phyloP scores from a whole-genome alignment of 1,284 basidiomycete genomes.

The Heimioporus retisporus region DNA sequence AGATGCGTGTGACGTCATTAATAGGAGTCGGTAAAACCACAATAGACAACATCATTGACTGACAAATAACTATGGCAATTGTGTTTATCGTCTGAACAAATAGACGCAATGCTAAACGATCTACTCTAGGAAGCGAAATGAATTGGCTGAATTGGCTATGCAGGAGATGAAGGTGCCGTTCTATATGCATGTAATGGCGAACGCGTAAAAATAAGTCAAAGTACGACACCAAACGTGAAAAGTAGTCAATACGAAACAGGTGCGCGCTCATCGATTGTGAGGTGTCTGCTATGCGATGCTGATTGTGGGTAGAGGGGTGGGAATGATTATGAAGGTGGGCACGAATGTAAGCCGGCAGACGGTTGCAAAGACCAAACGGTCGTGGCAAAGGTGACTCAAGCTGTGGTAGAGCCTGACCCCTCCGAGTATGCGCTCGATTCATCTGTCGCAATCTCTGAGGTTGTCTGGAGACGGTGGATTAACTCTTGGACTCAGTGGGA shows the following conservation, averaged over 20 bases:
- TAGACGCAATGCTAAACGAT: slow-evolving; percentile 18
- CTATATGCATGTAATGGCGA: slow-evolving; percentile 18
- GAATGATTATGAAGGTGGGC: slow-evolving; percentile 43
- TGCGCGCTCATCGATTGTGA: slow-evolving; percentile 46
- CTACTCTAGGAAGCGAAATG: slow-evolving; percentile 12
- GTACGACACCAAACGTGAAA: slow-evolving; percentile 1
- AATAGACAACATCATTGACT: no score
- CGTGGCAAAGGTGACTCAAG: slow-evolving; percentile 55
- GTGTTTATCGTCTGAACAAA: slow-evolving; percentile 12
- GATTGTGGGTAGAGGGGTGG: slow-evolving; percentile 39
- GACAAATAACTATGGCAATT: neutral
- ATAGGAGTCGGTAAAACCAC: no score
- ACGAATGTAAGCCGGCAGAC: slow-evolving; percentile 49
- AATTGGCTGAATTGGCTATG: slow-evolving; percentile 10
- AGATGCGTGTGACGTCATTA: no score
- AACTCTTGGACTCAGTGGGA: slow-evolving; percentile 53
- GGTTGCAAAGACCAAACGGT: slow-evolving; percentile 56
- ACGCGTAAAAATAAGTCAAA: slow-evolving; percentile 9
- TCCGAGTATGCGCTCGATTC: slow-evolving; percentile 43
- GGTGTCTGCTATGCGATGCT: slow-evolving; percentile 40
- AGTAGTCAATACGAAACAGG: slow-evolving; percentile 29
- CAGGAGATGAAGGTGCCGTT: slow-evolving; percentile 16
- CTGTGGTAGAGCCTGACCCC: slow-evolving; percentile 49
- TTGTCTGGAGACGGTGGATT: slow-evolving; percentile 55
- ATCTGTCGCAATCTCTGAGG: slow-evolving; percentile 45